Conservation (phyloP, 345 rosid genomes). For the Isatis tinctoria region DNA sequence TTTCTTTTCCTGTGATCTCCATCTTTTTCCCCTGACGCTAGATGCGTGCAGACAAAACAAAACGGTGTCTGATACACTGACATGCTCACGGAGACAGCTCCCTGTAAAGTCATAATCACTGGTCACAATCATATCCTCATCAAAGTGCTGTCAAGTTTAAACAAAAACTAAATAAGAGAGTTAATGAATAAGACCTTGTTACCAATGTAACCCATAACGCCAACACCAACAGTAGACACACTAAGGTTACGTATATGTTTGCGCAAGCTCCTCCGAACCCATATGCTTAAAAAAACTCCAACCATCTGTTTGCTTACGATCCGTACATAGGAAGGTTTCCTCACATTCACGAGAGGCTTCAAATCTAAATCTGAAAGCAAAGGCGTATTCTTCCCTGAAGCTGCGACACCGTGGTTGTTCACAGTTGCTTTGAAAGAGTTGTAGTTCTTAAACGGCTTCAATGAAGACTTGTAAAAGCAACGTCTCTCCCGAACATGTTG, state of each 20-base stretch:
- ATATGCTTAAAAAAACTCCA: constrained; percentile 70
- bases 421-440: constrained; percentile 16
- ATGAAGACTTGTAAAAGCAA: constrained; percentile 41
- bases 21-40: constrained; percentile 83
- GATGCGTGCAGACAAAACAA: constrained; percentile 83
- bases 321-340: constrained; percentile 60
- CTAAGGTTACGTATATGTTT: constrained; percentile 68
- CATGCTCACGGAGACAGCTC: constrained; percentile 90
- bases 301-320: constrained; percentile 96
- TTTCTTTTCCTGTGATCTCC: constrained; percentile 81
- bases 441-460: constrained; percentile 17
- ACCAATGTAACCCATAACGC: constrained; percentile 94
- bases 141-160: background rate
- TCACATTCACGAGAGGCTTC: constrained; percentile 48
- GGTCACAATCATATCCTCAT: background rate
- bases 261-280: constrained; percentile 87
- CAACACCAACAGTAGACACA: constrained; percentile 90
- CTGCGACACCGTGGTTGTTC: background rate
- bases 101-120: constrained; percentile 42
- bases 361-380: constrained; percentile 17
- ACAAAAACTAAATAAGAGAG: background rate
- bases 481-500: constrained; percentile 54
- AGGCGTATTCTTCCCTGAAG: constrained; percentile 3
- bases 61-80: constrained; percentile 77
- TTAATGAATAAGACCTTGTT: constrained; percentile 55